Base-by-base conservation (phyloP, 1,284 basidiomycete genomes). In the Caloboletus inedulis region DNA sequence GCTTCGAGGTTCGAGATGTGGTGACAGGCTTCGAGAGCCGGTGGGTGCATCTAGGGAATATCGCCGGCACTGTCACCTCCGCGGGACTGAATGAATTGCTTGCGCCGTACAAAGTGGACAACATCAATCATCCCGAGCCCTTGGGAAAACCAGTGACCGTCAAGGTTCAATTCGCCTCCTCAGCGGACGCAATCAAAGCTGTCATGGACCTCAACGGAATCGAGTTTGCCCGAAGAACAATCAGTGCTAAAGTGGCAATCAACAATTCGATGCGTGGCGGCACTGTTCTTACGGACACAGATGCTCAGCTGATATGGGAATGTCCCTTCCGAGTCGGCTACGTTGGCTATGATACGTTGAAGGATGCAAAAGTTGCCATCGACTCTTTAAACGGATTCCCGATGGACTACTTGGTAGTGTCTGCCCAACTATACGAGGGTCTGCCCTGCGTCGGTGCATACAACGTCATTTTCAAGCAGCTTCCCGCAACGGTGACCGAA, bases 391-490 rank as follows among this genome's bases (percentile, higher is more conserved):
- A 66, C 31, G 64, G 70, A 1, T 57, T 58, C 0, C 71, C 71
- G 3, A 62, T 76, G 27, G 67, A 72, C 0, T 72, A 73, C 18
- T 69, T 69, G 41, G 65, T 70, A 42, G 61, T 85, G 3, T 67
- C 70, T 9, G 84, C 79, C 0, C 61, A 59, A 1, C 57, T 80
- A 9, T 78, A 85, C 60, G 65, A 74, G 7, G 84, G 81, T 1
- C 55, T 84, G 1, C 86, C 86, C 2, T 74, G 73, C 3, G 72
- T 86, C 5, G 80, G 79, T 5, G 61, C 64, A 1, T 74, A 75
- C 59, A 89, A 80, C 16, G 78, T 89, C 40, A 78, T 77, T 14
- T 79, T 86, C 59, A 61, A 62, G 3, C 72, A 77, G 6, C 61
- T 88, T 6, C 85, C 85, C 1, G 63, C 75, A 0, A 68, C 74